These are phyloP conservation scores for Stephanodiscus triporus DNA, from an alignment of 108 stramenopile genomes.

Conservation along the genomic window DNA sequence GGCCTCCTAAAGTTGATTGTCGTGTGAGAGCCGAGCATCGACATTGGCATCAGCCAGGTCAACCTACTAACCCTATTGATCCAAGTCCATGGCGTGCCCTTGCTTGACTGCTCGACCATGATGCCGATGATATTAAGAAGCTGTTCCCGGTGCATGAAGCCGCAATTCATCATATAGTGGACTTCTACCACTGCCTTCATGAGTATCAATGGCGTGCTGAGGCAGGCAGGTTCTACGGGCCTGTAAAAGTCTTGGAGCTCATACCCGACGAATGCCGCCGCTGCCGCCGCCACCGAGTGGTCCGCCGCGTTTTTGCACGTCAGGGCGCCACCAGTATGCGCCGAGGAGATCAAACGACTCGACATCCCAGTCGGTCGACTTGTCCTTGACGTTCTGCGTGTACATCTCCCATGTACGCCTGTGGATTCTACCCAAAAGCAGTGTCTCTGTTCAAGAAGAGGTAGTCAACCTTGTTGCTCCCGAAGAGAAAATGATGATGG, in stretches of 20 bases:
- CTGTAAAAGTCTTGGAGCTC: slow-evolving; percentile 35
- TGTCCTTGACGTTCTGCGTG: slow-evolving; percentile 21
- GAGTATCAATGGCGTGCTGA: slow-evolving; percentile 16
- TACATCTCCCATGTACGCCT: slow-evolving; percentile 53
- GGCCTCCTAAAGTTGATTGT: too few relatives aligned
- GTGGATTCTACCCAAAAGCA: slow-evolving; percentile 37
- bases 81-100: too few relatives aligned
- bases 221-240: too few relatives aligned
- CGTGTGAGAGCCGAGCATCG: too few relatives aligned
- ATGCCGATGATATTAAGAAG: slow-evolving; percentile 38
- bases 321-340: not conserved
- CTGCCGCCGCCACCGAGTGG: slow-evolving; percentile 18
- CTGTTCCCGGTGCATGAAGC: slow-evolving; percentile 46
- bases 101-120: slow-evolving; percentile 25
- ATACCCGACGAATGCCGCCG: slow-evolving; percentile 35
- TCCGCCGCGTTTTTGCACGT: slow-evolving; percentile 22
- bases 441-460: slow-evolving; percentile 33
- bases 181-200: slow-evolving; percentile 50
- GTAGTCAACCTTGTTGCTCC: slow-evolving; percentile 64
- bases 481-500: slow-evolving; percentile 68
- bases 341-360: slow-evolving; percentile 27
- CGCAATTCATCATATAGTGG: slow-evolving; percentile 46
- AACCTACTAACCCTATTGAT: too few relatives aligned
- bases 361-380: slow-evolving; percentile 12
- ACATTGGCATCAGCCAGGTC: slow-evolving; percentile 1